These are phyloP conservation scores for Suhomyces sp. DNA, from an alignment of 805 yeast species.

Conservation along the genomic window DNA sequence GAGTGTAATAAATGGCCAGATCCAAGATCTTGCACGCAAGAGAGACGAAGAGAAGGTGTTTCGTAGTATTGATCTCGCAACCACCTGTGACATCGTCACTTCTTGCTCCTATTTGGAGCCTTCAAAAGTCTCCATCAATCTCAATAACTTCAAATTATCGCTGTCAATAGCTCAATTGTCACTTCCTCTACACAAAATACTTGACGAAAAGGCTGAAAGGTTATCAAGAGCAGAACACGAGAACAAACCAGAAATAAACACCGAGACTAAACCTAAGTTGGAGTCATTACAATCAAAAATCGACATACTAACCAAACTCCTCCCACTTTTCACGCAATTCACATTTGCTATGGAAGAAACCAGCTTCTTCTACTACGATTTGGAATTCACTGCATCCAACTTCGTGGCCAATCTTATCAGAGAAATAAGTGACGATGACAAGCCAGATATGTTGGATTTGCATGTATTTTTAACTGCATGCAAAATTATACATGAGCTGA, in stretches of 20 bases:
- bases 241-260: too few relatives aligned
- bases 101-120: slow-evolving; percentile 12
- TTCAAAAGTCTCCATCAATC: slow-evolving; percentile 9
- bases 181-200: slow-evolving; percentile 8
- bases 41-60: slow-evolving; percentile 19
- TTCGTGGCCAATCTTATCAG: slow-evolving; percentile 18
- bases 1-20: slow-evolving; percentile 21
- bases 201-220: background rate
- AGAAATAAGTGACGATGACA: slow-evolving; percentile 4
- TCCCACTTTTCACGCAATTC: slow-evolving; percentile 4
- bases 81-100: slow-evolving; percentile 21
- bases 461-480: slow-evolving; percentile 28
- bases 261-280: slow-evolving; percentile 2
- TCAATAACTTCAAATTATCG: slow-evolving; percentile 15
- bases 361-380: slow-evolving; percentile 17
- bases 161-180: slow-evolving; percentile 10
- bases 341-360: slow-evolving; percentile 25
- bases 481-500: slow-evolving; percentile 27
- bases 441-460: slow-evolving; percentile 10
- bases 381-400: slow-evolving; percentile 19
- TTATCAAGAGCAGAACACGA: background rate
- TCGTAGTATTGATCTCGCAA: slow-evolving; percentile 24
- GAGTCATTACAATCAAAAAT: slow-evolving; percentile 1
- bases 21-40: slow-evolving; percentile 13
- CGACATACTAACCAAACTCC: background rate